Evolutionary conservation across 2,329 filamentous ascomycete species (phyloP).

Genomic region (Cucurbitaria berberidis): DNA sequence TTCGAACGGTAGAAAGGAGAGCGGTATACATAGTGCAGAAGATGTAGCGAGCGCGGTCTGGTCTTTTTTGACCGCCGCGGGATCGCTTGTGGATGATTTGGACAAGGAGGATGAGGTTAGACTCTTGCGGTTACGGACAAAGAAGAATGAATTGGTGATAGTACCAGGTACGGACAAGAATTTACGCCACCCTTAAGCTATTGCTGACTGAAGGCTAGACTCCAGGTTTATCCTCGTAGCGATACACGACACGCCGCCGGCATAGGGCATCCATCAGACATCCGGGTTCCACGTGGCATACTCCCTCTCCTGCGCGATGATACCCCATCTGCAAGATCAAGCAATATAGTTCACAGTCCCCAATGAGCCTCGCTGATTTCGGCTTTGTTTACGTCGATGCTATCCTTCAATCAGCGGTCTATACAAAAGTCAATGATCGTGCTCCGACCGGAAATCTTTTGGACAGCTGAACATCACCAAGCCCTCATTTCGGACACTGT

Average conservation of each 20-base stretch:
- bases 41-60: constrained; percentile 79
- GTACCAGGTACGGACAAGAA: constrained; percentile 62
- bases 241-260: constrained; percentile 79
- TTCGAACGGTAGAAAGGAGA: constrained; percentile 46
- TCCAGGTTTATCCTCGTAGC: constrained; percentile 79
- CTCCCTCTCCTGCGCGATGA: constrained; percentile 21
- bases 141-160: constrained; percentile 83
- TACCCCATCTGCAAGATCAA: constrained; percentile 25
- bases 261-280: constrained; percentile 49
- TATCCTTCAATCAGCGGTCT: constrained; percentile 73
- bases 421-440: constrained; percentile 17
- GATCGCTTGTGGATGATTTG: constrained; percentile 72
- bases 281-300: not conserved
- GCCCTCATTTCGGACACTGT: not conserved
- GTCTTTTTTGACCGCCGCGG: constrained; percentile 74
- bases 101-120: constrained; percentile 81
- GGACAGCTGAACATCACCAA: not conserved
- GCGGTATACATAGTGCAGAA: constrained; percentile 66
- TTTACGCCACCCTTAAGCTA: not conserved
- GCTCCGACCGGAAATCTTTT: not conserved
- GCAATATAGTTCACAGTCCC: constrained; percentile 41
- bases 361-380: constrained; percentile 72
- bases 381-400: constrained; percentile 71
- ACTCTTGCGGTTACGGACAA: constrained; percentile 77
- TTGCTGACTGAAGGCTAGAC: constrained; percentile 54